A percentile compares a stretch with the other conserved stretches of the same genome.
These are phyloP conservation scores for Durio zibethinus DNA, from an alignment of 345 rosid species.

Conservation along the genomic window DNA sequence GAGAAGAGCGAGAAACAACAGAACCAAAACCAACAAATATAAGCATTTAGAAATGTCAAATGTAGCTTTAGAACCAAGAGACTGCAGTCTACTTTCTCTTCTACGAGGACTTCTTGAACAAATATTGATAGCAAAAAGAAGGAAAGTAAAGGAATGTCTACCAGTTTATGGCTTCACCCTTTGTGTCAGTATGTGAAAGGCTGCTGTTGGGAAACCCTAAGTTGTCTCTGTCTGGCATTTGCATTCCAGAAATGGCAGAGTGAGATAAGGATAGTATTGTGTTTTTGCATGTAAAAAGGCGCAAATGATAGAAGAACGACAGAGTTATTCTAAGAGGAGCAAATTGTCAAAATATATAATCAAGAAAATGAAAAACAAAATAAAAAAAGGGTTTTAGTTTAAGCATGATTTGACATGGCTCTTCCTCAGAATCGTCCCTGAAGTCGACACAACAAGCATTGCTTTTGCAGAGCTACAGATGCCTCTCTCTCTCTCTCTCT, in stretches of 20 bases:
- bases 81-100: not conserved
- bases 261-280: conserved; percentile 17
- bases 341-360: conserved; percentile 9
- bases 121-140: not conserved
- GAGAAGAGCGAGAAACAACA: not conserved
- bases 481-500: not conserved
- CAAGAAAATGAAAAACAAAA: conserved; percentile 1
- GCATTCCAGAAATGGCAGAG: not conserved
- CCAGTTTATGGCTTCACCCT: not conserved
- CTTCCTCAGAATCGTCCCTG: conserved; percentile 7
- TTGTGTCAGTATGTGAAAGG: conserved; percentile 14
- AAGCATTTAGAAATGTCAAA: not conserved
- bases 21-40: not conserved
- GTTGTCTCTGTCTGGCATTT: not conserved
- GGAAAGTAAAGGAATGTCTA: conserved; percentile 11
- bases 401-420: conserved; percentile 31
- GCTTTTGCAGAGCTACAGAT: conserved; percentile 16
- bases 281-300: conserved; percentile 17
- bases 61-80: not conserved
- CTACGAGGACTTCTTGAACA: not conserved
- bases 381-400: not conserved
- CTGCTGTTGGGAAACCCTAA: conserved; percentile 6
- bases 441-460: conserved; percentile 27
- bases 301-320: conserved; percentile 14
- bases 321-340: conserved; percentile 17